Evolutionary conservation across 129 eudicot species (phyloP), one percentile per base, ranked within the genome.

Genomic region (Escallonia herrerae): DNA sequence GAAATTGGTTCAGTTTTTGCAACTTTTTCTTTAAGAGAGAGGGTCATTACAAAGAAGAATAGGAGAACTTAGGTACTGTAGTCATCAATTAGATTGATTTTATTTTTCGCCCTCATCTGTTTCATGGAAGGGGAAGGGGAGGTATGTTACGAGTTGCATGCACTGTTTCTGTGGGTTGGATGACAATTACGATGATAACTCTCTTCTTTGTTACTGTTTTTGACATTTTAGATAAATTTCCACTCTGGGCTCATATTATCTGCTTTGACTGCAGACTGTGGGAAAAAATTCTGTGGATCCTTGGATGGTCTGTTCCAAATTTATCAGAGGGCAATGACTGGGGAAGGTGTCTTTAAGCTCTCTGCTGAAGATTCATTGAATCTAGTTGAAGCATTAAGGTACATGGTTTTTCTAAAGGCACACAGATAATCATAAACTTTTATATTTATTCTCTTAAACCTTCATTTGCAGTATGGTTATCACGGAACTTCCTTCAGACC

Each of bases 371-470:
- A 94, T 73, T 94, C 99, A 3, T 78, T 94, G 79, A 87, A 86
- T 73, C 71, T 94, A 33, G 99, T 94, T 56, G 99, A 94, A 80
- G 99, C 99, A 57, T 71, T 94, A 60, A 94, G 99, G 99, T 94
- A 83, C n/a, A 8, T 48, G 37, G 33, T 22, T 59, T 33, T 45
- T 57, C 50, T 44, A 40, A 61, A 45, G 15, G 3, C 41, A 13
- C 68, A 54, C 14, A 52, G 43, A 15, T 42, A 12, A 43, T 60
- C 65, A 3, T 62, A 33, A 44, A 58, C 4, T 61, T 76, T 13
- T 45, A 46, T 33, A 46, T 68, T 72, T 65, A 66, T 48, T 69
- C 60, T 63, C 76, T 56, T 67, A 48, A 45, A 72, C 60, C 43
- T 55, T 78, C 41, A 41, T 71, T 74, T 75, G 82, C 90, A 94